Base-by-base conservation (phyloP, 441 rosid genomes). In the Manihot esculenta region DNA sequence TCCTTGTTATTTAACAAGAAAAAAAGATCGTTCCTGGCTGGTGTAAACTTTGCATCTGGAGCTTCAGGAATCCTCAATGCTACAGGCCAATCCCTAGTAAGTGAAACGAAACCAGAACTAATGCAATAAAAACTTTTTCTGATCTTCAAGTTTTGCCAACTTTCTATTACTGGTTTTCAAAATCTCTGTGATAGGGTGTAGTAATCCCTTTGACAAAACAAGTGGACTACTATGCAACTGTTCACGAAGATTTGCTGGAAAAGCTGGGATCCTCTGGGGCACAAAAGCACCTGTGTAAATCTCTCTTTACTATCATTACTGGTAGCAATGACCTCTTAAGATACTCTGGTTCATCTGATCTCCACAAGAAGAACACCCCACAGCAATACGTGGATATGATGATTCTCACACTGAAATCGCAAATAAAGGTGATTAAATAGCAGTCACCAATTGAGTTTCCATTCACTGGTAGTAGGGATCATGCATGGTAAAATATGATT, bases 41-140 rank as follows among this genome's bases (percentile, higher is more conserved):
- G 98, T 11, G 88, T 89, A 14, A 93, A 79, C 80, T 93, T 93
- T 58, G 97, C 97, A 73, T 93, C 95, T 4, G 92, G 85, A 7
- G 92, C 92, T n/a, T 82, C 93, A 4, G 90, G 89, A 41, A 88
- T 90, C 81, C 81, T 91, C 74, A 81, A 82, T 41, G 60, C 80
- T 66, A 65, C 87, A 0, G 90, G 85, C 59, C 61, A 78, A 33
- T 14, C 30, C 9, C 70, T 77, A 35, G 93, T 86, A 82, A 84
- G 91, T 81, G 38, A 8, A 14, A 68, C 9, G 20, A 23, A 10
- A 10, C 14, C 27, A 24, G 27, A 61, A 17, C 9, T 33, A 10
- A 20, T 7, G 7, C 27, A 53, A 21, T 53, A 53, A 2, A 35
- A 35, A 35, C 4, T 6, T 35, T 35, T 35, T 35, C 41, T 2